These are phyloP conservation scores for Dactylellina haptotyla DNA, from an alignment of 2,329 filamentous ascomycete species.

Conservation along the genomic window DNA sequence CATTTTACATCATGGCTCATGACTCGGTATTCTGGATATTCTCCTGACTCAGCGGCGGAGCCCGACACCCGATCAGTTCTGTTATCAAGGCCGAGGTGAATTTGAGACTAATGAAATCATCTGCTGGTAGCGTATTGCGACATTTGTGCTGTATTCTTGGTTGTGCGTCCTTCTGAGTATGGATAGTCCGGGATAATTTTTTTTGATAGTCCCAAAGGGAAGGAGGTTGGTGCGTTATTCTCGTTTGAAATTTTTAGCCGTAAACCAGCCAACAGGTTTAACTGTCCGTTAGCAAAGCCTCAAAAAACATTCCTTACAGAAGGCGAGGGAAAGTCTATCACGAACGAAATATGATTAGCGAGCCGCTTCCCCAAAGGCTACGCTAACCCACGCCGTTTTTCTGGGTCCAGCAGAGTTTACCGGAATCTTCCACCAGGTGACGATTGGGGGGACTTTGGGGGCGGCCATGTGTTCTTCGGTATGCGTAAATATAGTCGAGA, in stretches of 20 bases:
- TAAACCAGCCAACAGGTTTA: conserved; percentile 10
- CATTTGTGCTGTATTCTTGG: conserved; percentile 17
- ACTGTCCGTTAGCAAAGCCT: conserved; percentile 13
- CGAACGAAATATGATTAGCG: conserved; percentile 44
- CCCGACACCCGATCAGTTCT: conserved; percentile 11
- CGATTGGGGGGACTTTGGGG: no score
- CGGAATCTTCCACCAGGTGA: conserved; percentile 12
- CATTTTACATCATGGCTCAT: conserved; percentile 14
- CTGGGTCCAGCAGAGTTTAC: conserved; percentile 1
- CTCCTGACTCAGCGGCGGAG: conserved; percentile 7
- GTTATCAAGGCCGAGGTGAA: background rate
- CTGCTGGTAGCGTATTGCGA: conserved; percentile 22
- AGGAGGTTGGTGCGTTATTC: conserved; percentile 11
- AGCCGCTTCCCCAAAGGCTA: conserved; percentile 36
- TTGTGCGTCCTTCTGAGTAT: conserved; percentile 18
- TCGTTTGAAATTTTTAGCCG: background rate
- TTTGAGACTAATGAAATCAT: conserved; percentile 8
- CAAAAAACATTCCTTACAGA: conserved; percentile 4
- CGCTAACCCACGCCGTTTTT: conserved; percentile 35
- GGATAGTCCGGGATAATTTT: conserved; percentile 1
- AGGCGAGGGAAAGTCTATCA: conserved; percentile 17
- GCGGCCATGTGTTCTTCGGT: background rate
- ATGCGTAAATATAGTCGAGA: conserved; percentile 19
- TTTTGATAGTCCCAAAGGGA: conserved; percentile 20
- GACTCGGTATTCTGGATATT: background rate